A percentile compares a stretch with the other conserved stretches of the same genome.
phyloP scores from a whole-genome alignment of 345 rosid species.

The Salix exigua region DNA sequence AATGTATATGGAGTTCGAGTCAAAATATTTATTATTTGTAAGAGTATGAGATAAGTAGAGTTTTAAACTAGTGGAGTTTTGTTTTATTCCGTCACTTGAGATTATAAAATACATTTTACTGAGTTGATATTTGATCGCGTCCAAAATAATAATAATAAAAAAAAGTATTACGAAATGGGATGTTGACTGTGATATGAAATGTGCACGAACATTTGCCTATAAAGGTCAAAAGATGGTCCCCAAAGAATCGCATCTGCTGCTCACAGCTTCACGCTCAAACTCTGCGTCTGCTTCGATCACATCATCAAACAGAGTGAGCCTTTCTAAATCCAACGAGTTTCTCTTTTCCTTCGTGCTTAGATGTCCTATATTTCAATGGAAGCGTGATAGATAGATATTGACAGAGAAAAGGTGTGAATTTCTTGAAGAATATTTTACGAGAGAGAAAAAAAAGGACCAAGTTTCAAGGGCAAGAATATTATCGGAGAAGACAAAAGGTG shows the following conservation, averaged over 20 bases:
- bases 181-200: background rate
- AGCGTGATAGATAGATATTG: background rate
- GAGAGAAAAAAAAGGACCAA: background rate
- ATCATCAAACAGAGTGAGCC: background rate
- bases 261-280: background rate
- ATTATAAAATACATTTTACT: too few relatives aligned
- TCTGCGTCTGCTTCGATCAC: background rate
- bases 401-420: too few relatives aligned
- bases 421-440: background rate
- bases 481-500: background rate
- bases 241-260: too few relatives aligned
- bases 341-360: background rate
- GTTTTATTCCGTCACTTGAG: too few relatives aligned
- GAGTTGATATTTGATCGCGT: too few relatives aligned
- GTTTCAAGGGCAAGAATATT: background rate
- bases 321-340: background rate
- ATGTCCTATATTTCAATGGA: background rate
- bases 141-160: too few relatives aligned
- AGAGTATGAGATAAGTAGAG: accelerated
- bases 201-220: background rate
- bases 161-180: too few relatives aligned
- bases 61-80: too few relatives aligned
- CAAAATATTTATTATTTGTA: accelerated
- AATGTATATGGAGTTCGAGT: too few relatives aligned
- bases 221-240: too few relatives aligned